Percentiles rank a stretch among this genome's conserved stretches.
phyloP scores from a whole-genome alignment of 176 grass and related monocot species.

The Coix lacrymajobi region DNA sequence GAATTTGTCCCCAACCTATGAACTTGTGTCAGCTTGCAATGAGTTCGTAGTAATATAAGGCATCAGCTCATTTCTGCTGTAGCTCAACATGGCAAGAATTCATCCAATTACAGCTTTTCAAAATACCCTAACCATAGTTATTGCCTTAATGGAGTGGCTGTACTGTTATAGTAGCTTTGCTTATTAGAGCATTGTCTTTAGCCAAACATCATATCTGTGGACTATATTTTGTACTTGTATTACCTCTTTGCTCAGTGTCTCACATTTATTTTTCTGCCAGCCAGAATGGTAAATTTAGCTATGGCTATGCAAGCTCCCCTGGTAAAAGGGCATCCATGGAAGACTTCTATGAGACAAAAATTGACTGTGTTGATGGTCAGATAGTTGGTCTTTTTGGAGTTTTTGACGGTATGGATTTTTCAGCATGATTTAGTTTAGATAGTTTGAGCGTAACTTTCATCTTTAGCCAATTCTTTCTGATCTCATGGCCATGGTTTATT shows the following conservation, averaged over 20 bases:
- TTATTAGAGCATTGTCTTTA: not conserved
- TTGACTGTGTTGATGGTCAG: constrained; percentile 53
- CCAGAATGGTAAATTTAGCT: constrained; percentile 54
- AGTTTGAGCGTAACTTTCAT: not conserved
- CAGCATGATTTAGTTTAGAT: not conserved
- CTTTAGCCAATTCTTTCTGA: not conserved
- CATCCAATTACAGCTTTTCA: not conserved
- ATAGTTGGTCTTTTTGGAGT: constrained; percentile 56
- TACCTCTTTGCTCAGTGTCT: constrained; percentile 21
- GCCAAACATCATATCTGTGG: not conserved
- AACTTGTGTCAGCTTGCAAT: not conserved
- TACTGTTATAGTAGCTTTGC: not conserved
- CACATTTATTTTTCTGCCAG: constrained; percentile 44
- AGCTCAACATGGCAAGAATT: not conserved
- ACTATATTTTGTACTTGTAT: not conserved
- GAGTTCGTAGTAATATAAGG: not conserved
- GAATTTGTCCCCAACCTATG: not conserved
- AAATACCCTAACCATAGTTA: not conserved
- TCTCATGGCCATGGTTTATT: not conserved
- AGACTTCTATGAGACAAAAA: constrained; percentile 65
- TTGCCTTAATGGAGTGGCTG: not conserved
- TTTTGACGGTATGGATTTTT: constrained; percentile 48
- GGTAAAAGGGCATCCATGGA: constrained; percentile 67
- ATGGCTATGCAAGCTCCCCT: constrained; percentile 56
- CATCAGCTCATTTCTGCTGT: not conserved